These are phyloP conservation scores for Naegleria lovaniensis DNA, from an alignment of 208 protist species.

Conservation along the genomic window DNA sequence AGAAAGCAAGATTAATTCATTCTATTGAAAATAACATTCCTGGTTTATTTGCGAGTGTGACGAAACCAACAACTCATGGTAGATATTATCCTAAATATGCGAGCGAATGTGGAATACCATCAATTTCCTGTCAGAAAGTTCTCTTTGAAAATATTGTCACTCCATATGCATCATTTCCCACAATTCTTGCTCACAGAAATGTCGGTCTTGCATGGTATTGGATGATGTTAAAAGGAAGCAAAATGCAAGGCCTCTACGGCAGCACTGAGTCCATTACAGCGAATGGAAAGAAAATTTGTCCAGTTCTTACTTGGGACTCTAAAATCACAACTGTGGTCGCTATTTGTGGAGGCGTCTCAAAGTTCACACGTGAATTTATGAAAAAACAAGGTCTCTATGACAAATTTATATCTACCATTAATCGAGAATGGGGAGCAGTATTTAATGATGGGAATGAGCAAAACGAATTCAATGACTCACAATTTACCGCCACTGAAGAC, in stretches of 20 bases:
- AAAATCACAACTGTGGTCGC: constrained; percentile 40
- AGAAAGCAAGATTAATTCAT: constrained; percentile 40
- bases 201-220: constrained; percentile 43
- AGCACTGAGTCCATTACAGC: constrained; percentile 36
- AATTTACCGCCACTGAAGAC: neutral
- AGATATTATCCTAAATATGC: constrained; percentile 17
- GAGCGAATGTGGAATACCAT: constrained; percentile 38
- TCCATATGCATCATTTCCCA: constrained; percentile 46
- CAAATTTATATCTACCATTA: neutral
- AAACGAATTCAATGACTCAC: neutral
- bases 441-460: neutral
- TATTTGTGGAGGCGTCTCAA: constrained; percentile 26
- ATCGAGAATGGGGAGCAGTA: constrained; percentile 21
- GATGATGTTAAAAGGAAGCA: constrained; percentile 40
- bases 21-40: constrained; percentile 36
- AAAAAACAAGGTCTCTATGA: constrained; percentile 4
- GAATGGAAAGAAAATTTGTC: constrained; percentile 39
- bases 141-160: constrained; percentile 35
- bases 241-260: constrained; percentile 44
- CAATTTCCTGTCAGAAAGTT: constrained; percentile 40
- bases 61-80: neutral
- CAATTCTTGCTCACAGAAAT: constrained; percentile 33
- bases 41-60: constrained; percentile 38
- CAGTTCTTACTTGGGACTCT: constrained; percentile 47
- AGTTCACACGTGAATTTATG: neutral